phyloP scores from a whole-genome alignment of 176 grass and related monocot species.

The Stipa capillata region DNA sequence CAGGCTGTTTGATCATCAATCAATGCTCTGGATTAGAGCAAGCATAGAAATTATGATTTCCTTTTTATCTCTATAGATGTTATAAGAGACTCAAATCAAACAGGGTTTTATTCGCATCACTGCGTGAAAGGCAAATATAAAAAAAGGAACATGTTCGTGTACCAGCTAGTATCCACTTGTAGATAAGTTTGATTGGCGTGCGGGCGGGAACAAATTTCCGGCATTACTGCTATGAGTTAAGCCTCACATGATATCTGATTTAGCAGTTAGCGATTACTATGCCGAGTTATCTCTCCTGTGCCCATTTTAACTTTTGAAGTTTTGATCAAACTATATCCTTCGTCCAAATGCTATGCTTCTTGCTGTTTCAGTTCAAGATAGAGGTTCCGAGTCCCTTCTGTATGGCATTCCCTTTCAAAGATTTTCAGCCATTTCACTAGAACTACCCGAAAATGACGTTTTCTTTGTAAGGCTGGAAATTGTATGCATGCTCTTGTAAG shows the following conservation, averaged over 20 bases:
- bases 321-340: not conserved
- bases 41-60: not conserved
- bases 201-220: not conserved
- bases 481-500: not conserved
- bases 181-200: no score
- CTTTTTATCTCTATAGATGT: not conserved
- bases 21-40: not conserved
- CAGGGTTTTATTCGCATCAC: not conserved
- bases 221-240: no score
- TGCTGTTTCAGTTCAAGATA: not conserved
- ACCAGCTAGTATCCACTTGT: no score
- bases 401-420: not conserved
- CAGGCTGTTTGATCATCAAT: not conserved
- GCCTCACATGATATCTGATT: not conserved
- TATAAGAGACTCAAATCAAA: not conserved
- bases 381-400: not conserved
- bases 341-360: no score
- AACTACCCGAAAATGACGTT: not conserved
- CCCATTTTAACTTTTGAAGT: not conserved
- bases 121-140: no score
- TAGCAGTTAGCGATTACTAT: not conserved
- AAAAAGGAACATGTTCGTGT: no score
- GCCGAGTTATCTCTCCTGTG: not conserved
- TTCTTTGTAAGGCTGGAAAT: not conserved
- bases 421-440: not conserved